Evolutionary conservation across 306 rosid genomes (phyloP).

Genomic region (Luffa aegyptiaca): DNA sequence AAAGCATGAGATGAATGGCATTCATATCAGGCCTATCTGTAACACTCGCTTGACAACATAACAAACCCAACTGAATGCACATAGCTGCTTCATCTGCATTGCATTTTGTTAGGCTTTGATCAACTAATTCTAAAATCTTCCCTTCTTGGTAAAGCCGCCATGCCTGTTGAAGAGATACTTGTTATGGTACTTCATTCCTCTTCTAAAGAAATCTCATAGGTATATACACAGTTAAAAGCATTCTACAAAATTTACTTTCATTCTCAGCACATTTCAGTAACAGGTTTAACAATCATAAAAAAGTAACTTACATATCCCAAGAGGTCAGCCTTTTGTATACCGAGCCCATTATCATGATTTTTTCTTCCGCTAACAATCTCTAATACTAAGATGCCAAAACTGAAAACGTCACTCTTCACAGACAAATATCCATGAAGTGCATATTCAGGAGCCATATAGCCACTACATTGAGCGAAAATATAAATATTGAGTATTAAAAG

Average conservation of each 20-base stretch:
- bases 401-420: slow-evolving; percentile 82
- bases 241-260: background rate
- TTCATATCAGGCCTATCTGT: slow-evolving; percentile 81
- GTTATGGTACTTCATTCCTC: background rate
- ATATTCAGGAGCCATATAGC: slow-evolving; percentile 94
- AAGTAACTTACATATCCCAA: slow-evolving; percentile 55
- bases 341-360: slow-evolving; percentile 38
- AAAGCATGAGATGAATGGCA: slow-evolving; percentile 64
- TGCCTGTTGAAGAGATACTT: slow-evolving; percentile 37
- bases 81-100: slow-evolving; percentile 71
- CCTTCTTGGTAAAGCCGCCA: slow-evolving; percentile 71
- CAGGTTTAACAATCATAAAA: background rate
- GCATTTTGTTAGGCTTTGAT: slow-evolving; percentile 38
- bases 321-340: slow-evolving; percentile 58
- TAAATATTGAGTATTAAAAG: background rate
- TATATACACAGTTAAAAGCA: background rate
- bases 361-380: slow-evolving; percentile 85
- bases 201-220: background rate
- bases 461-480: slow-evolving; percentile 29
- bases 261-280: background rate
- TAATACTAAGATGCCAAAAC: slow-evolving; percentile 66
- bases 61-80: slow-evolving; percentile 79
- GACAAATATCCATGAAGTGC: slow-evolving; percentile 79
- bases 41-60: slow-evolving; percentile 62
- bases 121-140: slow-evolving; percentile 46